Evolutionary conservation across 179 eudicot species (phyloP), one percentile per base, ranked within the genome.

Genomic region (Heliamphora ciliata): DNA sequence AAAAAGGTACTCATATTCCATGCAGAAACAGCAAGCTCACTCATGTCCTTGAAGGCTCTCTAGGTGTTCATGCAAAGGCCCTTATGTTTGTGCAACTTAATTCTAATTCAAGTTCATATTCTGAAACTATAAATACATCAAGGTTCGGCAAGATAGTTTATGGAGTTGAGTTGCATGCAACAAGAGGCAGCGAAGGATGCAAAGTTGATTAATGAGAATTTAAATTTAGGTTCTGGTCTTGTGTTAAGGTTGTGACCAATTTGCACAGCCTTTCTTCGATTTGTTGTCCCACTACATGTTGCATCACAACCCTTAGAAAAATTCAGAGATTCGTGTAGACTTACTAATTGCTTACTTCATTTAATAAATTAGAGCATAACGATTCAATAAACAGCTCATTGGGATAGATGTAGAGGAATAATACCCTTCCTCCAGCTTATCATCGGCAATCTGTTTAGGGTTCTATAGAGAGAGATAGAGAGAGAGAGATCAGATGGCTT

Each of bases 1-100:
- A 31, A 31, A 31, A 31, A 31, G 90, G 86, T 76, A 50, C 93
- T 76, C 99, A 97, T 83, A 90, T 97, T 31, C 99, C 99, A 15
- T 97, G 92, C 80, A 79, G 99, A 86, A 97, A 97, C 82, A 94
- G 99, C 97, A 97, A 97, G 90, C 98, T 97, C 67, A 97, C 99
- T 79, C 99, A 94, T 86, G 94, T 97, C 81, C 99, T 97, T 82
- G 97, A 97, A 82, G 84, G 88, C 81, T 92, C 63, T 85, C 81
- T 88, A 96, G 99, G 99, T 83, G 99, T 98, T 51, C 91, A 90
- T 81, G 99, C 99, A 80, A 97, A 97, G 92, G 94, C 99, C n/a
- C 97, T 97, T 54, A 97, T 97, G 99, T 93, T 97, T 84, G 40
- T 31, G 40, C 40, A 31, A 31, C 40, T 31, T 31, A 31, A 93